phyloP scores from a whole-genome alignment of 495 filamentous ascomycete genomes.

The Tuber umbilicatum region DNA sequence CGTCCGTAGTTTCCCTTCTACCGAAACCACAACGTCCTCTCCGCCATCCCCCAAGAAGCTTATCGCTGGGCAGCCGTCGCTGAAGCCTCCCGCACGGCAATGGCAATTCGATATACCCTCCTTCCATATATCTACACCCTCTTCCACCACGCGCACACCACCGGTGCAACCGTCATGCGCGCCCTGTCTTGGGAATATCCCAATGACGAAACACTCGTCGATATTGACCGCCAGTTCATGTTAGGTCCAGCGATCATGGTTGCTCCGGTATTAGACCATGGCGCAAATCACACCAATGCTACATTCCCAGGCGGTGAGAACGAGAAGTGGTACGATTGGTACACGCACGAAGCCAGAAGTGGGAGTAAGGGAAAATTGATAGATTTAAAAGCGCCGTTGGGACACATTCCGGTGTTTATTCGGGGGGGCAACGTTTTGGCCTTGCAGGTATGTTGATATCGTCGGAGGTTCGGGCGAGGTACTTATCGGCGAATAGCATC shows the following conservation, averaged over 20 bases:
- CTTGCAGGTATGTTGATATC: constrained; percentile 47
- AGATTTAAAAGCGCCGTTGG: constrained; percentile 66
- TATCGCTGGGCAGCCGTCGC: constrained; percentile 67
- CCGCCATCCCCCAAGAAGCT: constrained; percentile 63
- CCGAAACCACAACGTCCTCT: constrained; percentile 40
- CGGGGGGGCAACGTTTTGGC: constrained; percentile 66
- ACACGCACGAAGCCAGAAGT: constrained; percentile 53
- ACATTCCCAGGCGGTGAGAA: constrained; percentile 68
- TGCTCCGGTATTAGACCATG: constrained; percentile 63
- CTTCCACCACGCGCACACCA: constrained; percentile 61
- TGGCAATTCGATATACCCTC: constrained; percentile 66
- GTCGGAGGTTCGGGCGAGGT: background rate
- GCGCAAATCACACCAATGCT: constrained; percentile 60
- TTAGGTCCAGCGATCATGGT: constrained; percentile 66
- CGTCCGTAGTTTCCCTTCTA: constrained; percentile 60
- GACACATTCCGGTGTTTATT: constrained; percentile 71
- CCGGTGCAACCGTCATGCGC: constrained; percentile 70
- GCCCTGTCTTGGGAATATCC: constrained; percentile 81
- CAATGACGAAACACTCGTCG: constrained; percentile 62
- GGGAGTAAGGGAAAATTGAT: constrained; percentile 58
- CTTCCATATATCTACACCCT: constrained; percentile 80
- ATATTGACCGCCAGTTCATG: constrained; percentile 67
- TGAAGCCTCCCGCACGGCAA: constrained; percentile 60
- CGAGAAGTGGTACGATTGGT: constrained; percentile 79
- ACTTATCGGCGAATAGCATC: constrained; percentile 39